These are phyloP conservation scores for Odontarrhena argentea DNA, from an alignment of 345 rosid genomes.

Conservation along the genomic window DNA sequence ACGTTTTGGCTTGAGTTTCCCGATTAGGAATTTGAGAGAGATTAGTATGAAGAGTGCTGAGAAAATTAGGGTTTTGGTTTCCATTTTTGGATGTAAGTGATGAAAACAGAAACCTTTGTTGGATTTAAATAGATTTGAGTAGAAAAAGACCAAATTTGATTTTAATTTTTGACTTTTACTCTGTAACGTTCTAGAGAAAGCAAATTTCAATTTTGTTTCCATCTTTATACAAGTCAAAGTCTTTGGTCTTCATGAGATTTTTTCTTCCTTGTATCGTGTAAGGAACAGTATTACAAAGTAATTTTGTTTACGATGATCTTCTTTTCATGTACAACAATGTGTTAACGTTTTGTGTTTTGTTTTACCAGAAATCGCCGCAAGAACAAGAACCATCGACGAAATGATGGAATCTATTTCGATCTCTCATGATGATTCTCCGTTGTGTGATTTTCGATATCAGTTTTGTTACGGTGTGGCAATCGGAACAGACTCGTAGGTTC, in stretches of 20 bases:
- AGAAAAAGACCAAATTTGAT: constrained; percentile 10
- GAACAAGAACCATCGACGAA: constrained; percentile 71
- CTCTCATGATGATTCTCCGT: constrained; percentile 67
- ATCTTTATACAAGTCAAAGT: constrained; percentile 4
- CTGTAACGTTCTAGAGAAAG: background rate
- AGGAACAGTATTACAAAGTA: background rate
- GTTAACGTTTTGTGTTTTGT: background rate
- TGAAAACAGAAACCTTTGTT: too few relatives aligned
- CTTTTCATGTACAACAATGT: constrained; percentile 17
- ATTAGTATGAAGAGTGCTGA: constrained; percentile 1
- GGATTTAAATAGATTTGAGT: background rate
- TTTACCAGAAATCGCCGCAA: constrained; percentile 75
- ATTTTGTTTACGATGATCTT: background rate
- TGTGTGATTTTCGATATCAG: constrained; percentile 63
- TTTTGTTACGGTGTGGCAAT: constrained; percentile 68
- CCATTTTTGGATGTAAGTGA: constrained; percentile 23
- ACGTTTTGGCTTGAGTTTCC: constrained; percentile 11
- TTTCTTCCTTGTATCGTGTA: background rate
- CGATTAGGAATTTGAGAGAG: constrained; percentile 18
- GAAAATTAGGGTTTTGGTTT: constrained; percentile 17
- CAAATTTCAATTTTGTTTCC: constrained; percentile 10
- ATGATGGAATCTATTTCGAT: constrained; percentile 82
- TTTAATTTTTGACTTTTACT: background rate
- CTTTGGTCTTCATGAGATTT: background rate
- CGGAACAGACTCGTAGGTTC: constrained; percentile 67